Evolutionary conservation across 345 rosid genomes (phyloP).

Genomic region (Citrus australasica): DNA sequence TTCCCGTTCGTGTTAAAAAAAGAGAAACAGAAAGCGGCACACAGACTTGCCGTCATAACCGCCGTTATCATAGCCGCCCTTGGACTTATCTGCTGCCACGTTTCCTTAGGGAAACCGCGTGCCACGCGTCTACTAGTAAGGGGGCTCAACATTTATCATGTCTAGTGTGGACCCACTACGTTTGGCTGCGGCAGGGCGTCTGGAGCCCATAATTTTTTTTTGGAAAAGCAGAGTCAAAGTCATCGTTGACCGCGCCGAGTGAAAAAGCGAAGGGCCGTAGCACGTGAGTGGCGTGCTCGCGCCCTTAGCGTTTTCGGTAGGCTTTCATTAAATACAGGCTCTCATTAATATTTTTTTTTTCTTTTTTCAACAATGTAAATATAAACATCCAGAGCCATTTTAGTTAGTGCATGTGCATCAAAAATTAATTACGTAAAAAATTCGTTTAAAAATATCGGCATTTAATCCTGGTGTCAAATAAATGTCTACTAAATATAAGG

Average conservation of each 20-base stretch:
- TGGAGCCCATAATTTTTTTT: background rate
- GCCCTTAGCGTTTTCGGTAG: background rate
- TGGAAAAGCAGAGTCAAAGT: slow-evolving; percentile 4
- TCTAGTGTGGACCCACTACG: background rate
- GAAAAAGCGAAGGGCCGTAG: background rate
- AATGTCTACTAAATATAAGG: too few species aligned
- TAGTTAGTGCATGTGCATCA: too few species aligned
- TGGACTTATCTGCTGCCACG: slow-evolving; percentile 8
- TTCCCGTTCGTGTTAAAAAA: slow-evolving; percentile 7
- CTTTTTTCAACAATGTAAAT: too few species aligned
- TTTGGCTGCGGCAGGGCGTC: slow-evolving; percentile 18
- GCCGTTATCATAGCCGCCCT: slow-evolving; percentile 37
- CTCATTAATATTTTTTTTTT: too few species aligned
- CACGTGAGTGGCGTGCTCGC: slow-evolving; percentile 7
- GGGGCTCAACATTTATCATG: background rate
- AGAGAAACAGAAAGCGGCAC: slow-evolving; percentile 12
- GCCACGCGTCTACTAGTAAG: background rate
- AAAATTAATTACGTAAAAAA: too few species aligned
- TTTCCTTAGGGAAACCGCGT: background rate
- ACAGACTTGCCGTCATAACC: slow-evolving; percentile 19
- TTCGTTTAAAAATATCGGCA: too few species aligned
- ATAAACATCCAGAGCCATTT: too few species aligned
- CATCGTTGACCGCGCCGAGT: slow-evolving; percentile 25
- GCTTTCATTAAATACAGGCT: background rate
- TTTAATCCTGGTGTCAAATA: too few species aligned